Base-by-base conservation (phyloP, 768 basidiomycete genomes). In the Suillus bovinus region DNA sequence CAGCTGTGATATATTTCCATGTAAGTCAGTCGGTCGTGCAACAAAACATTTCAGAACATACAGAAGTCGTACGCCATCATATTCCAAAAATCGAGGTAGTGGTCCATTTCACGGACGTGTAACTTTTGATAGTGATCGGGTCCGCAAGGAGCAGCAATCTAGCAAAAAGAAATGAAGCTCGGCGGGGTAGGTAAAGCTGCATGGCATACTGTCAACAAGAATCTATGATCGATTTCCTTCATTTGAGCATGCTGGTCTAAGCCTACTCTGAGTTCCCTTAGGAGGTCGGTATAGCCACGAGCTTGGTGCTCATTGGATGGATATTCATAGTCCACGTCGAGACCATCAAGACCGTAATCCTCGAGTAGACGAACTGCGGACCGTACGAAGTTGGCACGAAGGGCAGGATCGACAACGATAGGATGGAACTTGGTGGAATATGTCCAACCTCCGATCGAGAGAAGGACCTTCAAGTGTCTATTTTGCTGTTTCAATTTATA, bases 391-490 rank as follows among this genome's bases (percentile, higher is more conserved):
- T 81, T 86, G 6, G 82, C 79, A 29, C 95, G 82, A 52, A 85
- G 79, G 2, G 77, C 66, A 0, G 88, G 82, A 46, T 82, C 81
- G 56, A 89, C 78, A 52, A 97, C 90, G 44, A 94, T 84, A 13
- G 89, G 88, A 67, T 94, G 91, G 77, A 98, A 93, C 47, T 86
- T 85, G 31, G 93, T 85, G 0, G 93, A 94, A 72, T 94, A 96
- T 0, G 93, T 91, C 94, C 94, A 98, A 6, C 96, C 96, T 16
- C 96, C 96, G 58, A 99, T 98, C 49, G 91, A 93, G 33, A 99
- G 83, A 17, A 92, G 78, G 20, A 89, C 81, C 66, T 90, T 92
- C 71, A 94, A 81, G 64, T 89, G 89, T 58, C 94, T 84, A 63
- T 97, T 81, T 65, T 83, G 74, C 72, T 96, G 90, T 82, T 99